Percentiles rank a stretch among this genome's conserved stretches.
Conservation (phyloP, 176 grass and related monocot species). For the Hsuehochloa calcarea region DNA sequence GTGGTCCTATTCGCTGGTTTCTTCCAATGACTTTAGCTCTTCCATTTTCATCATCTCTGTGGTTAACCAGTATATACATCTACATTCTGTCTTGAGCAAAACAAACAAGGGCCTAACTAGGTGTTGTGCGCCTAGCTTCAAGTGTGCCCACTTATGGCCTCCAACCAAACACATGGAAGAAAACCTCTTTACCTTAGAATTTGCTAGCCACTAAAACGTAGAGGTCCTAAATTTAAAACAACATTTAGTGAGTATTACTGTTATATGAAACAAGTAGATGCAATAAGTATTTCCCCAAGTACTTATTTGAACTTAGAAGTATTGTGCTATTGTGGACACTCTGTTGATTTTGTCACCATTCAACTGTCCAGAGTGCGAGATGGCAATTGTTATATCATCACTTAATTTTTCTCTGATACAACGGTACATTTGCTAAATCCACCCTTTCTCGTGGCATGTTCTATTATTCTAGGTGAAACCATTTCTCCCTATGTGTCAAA, state of each 20-base stretch:
- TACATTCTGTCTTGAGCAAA: neutral
- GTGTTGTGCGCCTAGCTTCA: neutral
- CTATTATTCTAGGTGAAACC: neutral
- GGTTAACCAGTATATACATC: neutral
- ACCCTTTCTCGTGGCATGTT: neutral
- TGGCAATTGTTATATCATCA: neutral
- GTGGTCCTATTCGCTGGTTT: neutral
- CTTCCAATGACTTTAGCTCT: neutral
- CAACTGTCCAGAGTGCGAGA: neutral
- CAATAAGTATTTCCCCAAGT: neutral
- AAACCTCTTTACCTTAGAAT: neutral
- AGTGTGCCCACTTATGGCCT: neutral
- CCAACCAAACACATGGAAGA: neutral
- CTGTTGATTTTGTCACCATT: constrained; percentile 3
- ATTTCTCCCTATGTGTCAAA: neutral
- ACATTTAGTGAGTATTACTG: neutral
- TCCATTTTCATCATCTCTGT: neutral
- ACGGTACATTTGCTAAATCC: neutral
- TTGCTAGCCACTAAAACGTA: neutral
- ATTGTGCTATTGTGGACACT: neutral
- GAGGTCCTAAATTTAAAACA: neutral
- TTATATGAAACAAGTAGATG: neutral
- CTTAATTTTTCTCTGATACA: neutral
- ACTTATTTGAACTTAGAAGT: neutral
- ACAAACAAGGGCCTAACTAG: neutral